phyloP scores from a whole-genome alignment of 305 asterid genomes.

The Rubia peregrina region DNA sequence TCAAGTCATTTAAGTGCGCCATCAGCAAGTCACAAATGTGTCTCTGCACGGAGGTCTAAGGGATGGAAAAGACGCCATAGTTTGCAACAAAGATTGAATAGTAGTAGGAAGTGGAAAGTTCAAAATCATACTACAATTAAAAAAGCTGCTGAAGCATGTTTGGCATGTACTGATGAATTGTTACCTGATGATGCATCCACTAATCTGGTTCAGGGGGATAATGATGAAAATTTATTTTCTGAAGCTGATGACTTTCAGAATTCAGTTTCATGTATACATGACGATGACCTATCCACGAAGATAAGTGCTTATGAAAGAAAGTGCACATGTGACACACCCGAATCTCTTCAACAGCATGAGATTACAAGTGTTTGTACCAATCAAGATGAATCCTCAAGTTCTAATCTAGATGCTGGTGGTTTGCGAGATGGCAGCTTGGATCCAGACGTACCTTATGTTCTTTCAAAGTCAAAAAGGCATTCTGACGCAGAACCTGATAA shows the following conservation, averaged over 20 bases:
- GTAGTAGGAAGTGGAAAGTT: conserved; percentile 52
- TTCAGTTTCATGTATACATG: conserved; percentile 22
- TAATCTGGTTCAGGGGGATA: conserved; percentile 31
- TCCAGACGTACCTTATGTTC: conserved; percentile 31
- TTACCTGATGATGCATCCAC: conserved; percentile 35
- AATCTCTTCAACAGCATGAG: conserved; percentile 19
- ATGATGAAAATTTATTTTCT: conserved; percentile 31
- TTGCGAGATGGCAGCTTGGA: conserved; percentile 37
- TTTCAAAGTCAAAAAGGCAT: conserved; percentile 68
- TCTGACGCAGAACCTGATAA: conserved; percentile 71
- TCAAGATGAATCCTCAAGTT: conserved; percentile 26
- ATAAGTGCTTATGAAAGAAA: conserved; percentile 17
- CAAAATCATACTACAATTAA: conserved; percentile 27
- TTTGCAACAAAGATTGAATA: conserved; percentile 55
- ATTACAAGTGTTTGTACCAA: conserved; percentile 27
- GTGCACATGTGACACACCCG: conserved; percentile 25
- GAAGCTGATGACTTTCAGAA: conserved; percentile 29
- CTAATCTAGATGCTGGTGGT: conserved; percentile 39
- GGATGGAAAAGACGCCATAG: conserved; percentile 75
- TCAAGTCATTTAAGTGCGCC: conserved; percentile 39
- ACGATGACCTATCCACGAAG: conserved; percentile 26
- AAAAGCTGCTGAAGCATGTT: conserved; percentile 43
- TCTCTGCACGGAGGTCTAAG: conserved; percentile 57
- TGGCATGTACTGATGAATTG: conserved; percentile 36
- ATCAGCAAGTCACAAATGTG: conserved; percentile 45